Percentiles rank a stretch among this genome's conserved stretches.
phyloP scores from a whole-genome alignment of 1,284 basidiomycete genomes.

The Waitea zeae region DNA sequence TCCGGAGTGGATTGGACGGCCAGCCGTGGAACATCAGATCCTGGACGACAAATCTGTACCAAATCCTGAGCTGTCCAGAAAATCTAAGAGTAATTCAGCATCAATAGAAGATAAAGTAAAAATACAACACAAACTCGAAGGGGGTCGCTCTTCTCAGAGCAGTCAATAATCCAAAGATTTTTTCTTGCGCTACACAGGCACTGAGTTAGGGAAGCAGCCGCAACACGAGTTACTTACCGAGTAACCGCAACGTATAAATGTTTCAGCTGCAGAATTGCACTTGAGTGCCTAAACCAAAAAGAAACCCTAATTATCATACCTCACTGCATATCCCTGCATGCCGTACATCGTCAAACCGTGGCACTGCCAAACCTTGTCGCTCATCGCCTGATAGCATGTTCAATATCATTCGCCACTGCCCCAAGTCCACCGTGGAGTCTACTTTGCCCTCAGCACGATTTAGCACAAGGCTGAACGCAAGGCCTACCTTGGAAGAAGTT shows the following conservation, averaged over 20 bases:
- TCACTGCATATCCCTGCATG: constrained; percentile 45
- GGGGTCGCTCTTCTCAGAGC: constrained; percentile 26
- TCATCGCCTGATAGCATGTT: constrained; percentile 17
- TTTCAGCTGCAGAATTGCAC: constrained; percentile 33
- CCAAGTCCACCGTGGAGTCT: constrained; percentile 30
- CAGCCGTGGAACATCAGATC: constrained; percentile 25
- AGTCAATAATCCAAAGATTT: constrained; percentile 40
- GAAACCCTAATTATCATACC: too few relatives aligned
- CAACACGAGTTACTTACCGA: constrained; percentile 1
- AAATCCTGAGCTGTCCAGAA: constrained; percentile 18
- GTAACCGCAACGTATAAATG: constrained; percentile 46
- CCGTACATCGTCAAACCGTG: constrained; percentile 30
- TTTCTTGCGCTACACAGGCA: constrained; percentile 26
- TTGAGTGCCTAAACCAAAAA: too few relatives aligned
- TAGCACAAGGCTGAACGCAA: too few relatives aligned
- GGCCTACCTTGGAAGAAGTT: constrained; percentile 37
- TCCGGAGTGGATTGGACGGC: constrained; percentile 26
- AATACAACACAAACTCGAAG: constrained; percentile 23
- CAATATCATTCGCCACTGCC: constrained; percentile 46
- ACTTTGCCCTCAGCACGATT: too few relatives aligned
- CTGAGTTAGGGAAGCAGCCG: not conserved
- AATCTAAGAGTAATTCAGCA: constrained; percentile 16
- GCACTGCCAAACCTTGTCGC: constrained; percentile 14
- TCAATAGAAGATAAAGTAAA: too few relatives aligned
- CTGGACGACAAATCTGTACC: constrained; percentile 24